Conservation (phyloP, 306 rosid genomes). For the Quercus dentata region DNA sequence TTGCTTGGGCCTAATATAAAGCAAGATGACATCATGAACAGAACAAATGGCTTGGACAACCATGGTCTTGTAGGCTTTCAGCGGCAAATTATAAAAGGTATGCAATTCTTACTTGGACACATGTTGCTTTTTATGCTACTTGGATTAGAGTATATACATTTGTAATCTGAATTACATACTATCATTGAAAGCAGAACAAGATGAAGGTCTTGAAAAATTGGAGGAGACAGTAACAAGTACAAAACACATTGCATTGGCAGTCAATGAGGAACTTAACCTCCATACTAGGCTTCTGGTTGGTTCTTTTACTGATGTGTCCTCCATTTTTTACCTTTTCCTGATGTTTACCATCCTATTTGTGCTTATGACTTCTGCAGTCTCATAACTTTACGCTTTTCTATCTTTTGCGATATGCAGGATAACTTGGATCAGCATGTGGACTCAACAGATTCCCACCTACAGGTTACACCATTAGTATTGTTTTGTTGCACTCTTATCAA, state of each 20-base stretch:
- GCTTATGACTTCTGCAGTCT: no score
- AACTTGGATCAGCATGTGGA: no score
- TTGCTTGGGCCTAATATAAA: conserved; percentile 42
- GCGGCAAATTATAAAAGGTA: no score
- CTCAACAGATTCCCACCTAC: no score
- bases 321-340: neutral
- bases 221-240: conserved; percentile 46
- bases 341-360: no score
- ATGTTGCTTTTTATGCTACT: no score
- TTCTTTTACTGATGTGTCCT: neutral
- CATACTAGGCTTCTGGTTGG: conserved; percentile 39
- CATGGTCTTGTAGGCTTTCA: neutral
- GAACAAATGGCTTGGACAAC: conserved; percentile 32
- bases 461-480: no score
- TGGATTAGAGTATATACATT: neutral
- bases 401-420: no score
- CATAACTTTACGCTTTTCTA: no score
- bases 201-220: conserved; percentile 34
- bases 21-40: conserved; percentile 29
- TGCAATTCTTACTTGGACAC: no score
- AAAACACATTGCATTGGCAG: conserved; percentile 33
- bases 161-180: no score
- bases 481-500: no score
- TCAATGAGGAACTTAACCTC: conserved; percentile 23
- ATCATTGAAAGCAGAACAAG: conserved; percentile 35